Evolutionary conservation across 2,329 filamentous ascomycete species (phyloP).

Genomic region (Claviceps arundinis): DNA sequence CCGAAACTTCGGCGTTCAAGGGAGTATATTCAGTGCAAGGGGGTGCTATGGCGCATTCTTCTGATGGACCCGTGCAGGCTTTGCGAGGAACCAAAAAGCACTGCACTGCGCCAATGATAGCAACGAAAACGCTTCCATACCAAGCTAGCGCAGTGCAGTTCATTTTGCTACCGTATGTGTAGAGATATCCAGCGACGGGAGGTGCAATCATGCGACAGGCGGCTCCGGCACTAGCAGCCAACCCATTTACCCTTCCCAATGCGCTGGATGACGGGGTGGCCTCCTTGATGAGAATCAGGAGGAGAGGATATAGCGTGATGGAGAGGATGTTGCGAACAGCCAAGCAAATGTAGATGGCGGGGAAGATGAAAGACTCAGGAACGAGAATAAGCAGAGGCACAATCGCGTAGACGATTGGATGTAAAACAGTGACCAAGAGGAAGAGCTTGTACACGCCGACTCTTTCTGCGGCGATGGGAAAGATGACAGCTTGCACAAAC

Average conservation of each 20-base stretch:
- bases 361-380: constrained; percentile 35
- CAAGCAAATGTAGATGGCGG: constrained; percentile 45
- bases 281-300: constrained; percentile 56
- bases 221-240: constrained; percentile 52
- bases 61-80: constrained; percentile 13
- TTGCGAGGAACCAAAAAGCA: constrained; percentile 39
- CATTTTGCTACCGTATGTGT: constrained; percentile 43
- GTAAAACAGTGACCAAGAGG: constrained; percentile 42
- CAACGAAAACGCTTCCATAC: constrained; percentile 47
- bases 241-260: constrained; percentile 51
- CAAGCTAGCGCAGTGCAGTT: constrained; percentile 50
- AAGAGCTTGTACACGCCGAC: constrained; percentile 49
- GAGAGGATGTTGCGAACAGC: constrained; percentile 46
- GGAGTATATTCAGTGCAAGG: constrained; percentile 6
- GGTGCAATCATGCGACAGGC: constrained; percentile 56
- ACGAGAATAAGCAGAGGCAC: constrained; percentile 46
- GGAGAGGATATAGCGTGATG: constrained; percentile 51
- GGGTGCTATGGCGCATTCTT: constrained; percentile 15
- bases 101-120: constrained; percentile 43
- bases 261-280: constrained; percentile 43
- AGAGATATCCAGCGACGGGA: constrained; percentile 49
- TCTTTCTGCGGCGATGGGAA: constrained; percentile 44
- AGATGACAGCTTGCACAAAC: constrained; percentile 45
- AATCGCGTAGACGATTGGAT: constrained; percentile 47
- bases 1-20: constrained; percentile 19